Base-by-base conservation (phyloP, 2,329 filamentous ascomycete species). In the Monilinia fructigena region DNA sequence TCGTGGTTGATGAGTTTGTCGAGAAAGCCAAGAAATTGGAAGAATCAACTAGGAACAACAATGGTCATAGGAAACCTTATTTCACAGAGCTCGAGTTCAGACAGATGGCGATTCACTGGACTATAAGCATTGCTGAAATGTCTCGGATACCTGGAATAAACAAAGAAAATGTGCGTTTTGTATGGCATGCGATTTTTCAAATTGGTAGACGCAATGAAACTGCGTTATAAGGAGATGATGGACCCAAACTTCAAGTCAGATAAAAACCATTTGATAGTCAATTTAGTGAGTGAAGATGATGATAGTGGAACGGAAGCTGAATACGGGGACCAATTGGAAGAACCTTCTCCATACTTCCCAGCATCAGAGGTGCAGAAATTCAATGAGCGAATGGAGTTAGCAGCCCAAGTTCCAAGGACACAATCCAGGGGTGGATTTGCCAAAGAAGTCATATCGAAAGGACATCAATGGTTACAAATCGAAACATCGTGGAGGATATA, bases 61-160 rank as follows among this genome's bases (percentile, higher is more conserved):
- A 85, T 61, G 80, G 81, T 5, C 77, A 89, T 42, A 80, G 81
- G 28, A 82, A 84, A 4, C 82, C 82, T 3, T 79, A 89, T 0
- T 95, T 95, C 74, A 87, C 86, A 0, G 88, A 92, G 68, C 82
- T 81, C 28, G 82, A 91, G 18, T 82, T 93, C 61, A 85, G 88
- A 47, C 84, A 89, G 71, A 93, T 95, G 89, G 88, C 85, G 16
- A 85, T 92, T 60, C 78, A 81, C 45, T 89, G 90, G 81, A 90
- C 90, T 0, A 81, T 80, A 10, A 85, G 81, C 11, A 73, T 86
- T 12, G 82, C 85, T 20, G 80, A 86, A 66, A 90, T 95, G 86
- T 79, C 78, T 42, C 76, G 77, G 11, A 89, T 94, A 59, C 82
- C 82, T 0, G 85, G 83, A 12, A 88, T 93, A 67, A 83, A 89